These are phyloP conservation scores for Moesziomyces antarcticus DNA, from an alignment of 1,284 basidiomycete genomes.

Conservation along the genomic window DNA sequence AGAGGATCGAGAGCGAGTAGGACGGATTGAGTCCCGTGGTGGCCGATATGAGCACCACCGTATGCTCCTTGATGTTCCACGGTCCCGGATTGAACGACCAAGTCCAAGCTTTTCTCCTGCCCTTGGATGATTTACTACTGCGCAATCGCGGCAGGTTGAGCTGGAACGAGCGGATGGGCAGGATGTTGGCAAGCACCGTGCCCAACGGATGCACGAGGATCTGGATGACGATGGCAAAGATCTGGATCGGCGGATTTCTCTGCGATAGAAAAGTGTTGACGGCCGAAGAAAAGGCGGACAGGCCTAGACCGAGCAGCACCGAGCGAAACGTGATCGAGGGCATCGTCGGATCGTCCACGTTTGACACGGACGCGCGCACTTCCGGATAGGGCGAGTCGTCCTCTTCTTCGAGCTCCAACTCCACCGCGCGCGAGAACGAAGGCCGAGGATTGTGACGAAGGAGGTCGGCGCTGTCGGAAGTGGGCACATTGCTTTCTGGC, in stretches of 20 bases:
- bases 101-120: slow-evolving; percentile 3
- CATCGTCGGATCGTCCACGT: slow-evolving; percentile 60
- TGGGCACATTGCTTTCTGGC: neutral
- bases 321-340: slow-evolving; percentile 61
- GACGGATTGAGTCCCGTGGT: slow-evolving; percentile 43
- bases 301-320: slow-evolving; percentile 49
- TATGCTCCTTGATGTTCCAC: slow-evolving; percentile 65
- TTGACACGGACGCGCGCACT: slow-evolving; percentile 61
- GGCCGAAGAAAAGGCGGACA: slow-evolving; percentile 51
- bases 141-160: slow-evolving; percentile 13
- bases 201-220: slow-evolving; percentile 58
- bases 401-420: slow-evolving; percentile 46
- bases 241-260: slow-evolving; percentile 57
- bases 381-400: slow-evolving; percentile 62
- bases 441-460: slow-evolving; percentile 12
- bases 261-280: slow-evolving; percentile 60
- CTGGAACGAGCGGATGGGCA: slow-evolving; percentile 44
- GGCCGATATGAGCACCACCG: slow-evolving; percentile 48
- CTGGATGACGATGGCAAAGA: slow-evolving; percentile 52
- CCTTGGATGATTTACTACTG: neutral
- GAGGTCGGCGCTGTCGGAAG: slow-evolving; percentile 29
- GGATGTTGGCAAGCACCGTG: slow-evolving; percentile 35
- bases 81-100: slow-evolving; percentile 59
- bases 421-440: slow-evolving; percentile 18
- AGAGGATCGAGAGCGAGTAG: slow-evolving; percentile 74